A percentile compares a stretch with the other conserved stretches of the same genome.
Conservation (phyloP, 106 monocot genomes). For the Alisma plantagoaquatica region DNA sequence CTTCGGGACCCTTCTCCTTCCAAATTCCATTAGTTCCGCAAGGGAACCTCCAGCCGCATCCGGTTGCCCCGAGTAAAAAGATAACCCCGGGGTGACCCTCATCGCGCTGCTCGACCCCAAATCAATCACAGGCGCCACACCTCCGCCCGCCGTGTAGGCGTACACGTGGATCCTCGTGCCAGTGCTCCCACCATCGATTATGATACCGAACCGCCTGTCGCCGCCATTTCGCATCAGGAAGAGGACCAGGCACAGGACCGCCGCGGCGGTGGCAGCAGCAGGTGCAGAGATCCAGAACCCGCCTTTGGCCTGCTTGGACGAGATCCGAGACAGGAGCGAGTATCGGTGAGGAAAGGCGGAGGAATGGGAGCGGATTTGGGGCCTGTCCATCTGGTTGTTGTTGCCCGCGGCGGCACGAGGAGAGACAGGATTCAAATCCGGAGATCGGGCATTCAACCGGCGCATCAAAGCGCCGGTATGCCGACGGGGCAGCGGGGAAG, state of each 20-base stretch:
- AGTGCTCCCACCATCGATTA: constrained; percentile 74
- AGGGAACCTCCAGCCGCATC: constrained; percentile 51
- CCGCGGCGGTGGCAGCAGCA: background rate
- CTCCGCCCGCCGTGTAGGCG: constrained; percentile 5
- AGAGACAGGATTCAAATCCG: too few relatives aligned
- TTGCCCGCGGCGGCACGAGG: too few relatives aligned
- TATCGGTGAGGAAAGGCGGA: constrained; percentile 2
- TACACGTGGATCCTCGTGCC: constrained; percentile 45
- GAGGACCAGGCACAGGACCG: background rate
- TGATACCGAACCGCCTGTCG: constrained; percentile 25
- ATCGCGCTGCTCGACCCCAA: constrained; percentile 31
- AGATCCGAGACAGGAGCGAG: constrained; percentile 4
- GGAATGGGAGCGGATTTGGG: constrained; percentile 13
- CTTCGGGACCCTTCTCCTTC: constrained; percentile 37
- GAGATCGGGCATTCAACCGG: too few relatives aligned
- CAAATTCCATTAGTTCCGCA: constrained; percentile 58
- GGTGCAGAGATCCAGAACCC: constrained; percentile 1
- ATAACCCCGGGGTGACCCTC: constrained; percentile 62
- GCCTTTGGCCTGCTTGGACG: too few relatives aligned
- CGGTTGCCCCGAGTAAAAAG: constrained; percentile 34
- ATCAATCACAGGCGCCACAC: constrained; percentile 19
- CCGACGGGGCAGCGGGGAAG: too few relatives aligned
- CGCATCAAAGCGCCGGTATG: too few relatives aligned
- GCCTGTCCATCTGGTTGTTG: too few relatives aligned
- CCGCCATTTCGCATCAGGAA: constrained; percentile 6